Percentiles rank a stretch among this genome's conserved stretches.
phyloP scores from a whole-genome alignment of 352 stramenopile genomes.

The Globisporangium echinulatum region DNA sequence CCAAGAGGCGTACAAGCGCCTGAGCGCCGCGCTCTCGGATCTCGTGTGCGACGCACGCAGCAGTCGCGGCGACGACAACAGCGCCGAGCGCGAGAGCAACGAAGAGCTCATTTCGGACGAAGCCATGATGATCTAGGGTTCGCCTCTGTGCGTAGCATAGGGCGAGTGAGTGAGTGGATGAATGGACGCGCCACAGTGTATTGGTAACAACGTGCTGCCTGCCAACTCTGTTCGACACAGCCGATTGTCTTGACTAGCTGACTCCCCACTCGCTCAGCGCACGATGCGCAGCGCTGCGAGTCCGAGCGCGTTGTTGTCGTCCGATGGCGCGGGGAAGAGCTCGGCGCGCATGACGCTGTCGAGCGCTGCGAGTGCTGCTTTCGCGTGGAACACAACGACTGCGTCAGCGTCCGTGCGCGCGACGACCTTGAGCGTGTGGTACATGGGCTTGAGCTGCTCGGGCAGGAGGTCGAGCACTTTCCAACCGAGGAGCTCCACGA shows the following conservation, averaged over 20 bases:
- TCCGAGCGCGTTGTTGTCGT: conserved; percentile 29
- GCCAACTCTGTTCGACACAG: neutral
- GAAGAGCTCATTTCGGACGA: conserved; percentile 79
- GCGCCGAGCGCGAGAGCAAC: conserved; percentile 22
- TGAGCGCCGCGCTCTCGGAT: conserved; percentile 44
- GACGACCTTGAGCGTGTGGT: conserved; percentile 74
- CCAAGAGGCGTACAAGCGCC: conserved; percentile 62
- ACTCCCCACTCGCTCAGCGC: conserved; percentile 3
- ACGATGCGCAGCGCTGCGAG: conserved; percentile 52
- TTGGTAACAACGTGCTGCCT: neutral
- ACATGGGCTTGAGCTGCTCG: conserved; percentile 64
- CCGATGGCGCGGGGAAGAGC: conserved; percentile 44
- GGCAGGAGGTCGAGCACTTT: conserved; percentile 70
- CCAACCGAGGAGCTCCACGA: conserved; percentile 69
- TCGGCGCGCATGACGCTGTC: conserved; percentile 66
- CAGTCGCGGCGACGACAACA: conserved; percentile 12
- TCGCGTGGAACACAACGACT: conserved; percentile 65
- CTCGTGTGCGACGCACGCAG: conserved; percentile 42
- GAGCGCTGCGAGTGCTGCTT: conserved; percentile 40
- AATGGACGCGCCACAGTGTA: neutral
- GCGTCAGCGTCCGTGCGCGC: conserved; percentile 47
- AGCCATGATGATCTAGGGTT: conserved; percentile 70
- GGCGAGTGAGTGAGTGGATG: neutral
- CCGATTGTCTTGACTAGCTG: neutral
- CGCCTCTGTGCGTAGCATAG: neutral